Evolutionary conservation across 305 asterid species (phyloP).

Genomic region (Fraxinus velutina): DNA sequence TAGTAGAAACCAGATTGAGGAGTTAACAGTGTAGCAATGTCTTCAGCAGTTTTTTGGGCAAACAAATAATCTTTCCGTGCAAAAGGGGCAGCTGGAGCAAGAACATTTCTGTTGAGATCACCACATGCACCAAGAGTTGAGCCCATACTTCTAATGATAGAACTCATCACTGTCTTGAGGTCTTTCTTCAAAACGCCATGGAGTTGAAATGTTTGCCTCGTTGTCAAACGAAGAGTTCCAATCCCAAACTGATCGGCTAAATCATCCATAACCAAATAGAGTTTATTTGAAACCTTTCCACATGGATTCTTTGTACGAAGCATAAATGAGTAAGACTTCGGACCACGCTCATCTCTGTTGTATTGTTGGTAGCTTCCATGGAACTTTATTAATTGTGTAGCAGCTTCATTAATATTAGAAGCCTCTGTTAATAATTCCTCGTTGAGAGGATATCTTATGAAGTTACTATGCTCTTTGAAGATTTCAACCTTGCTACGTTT

Average conservation of each 20-base stretch:
- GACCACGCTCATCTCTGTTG: conserved; percentile 87
- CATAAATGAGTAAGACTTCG: conserved; percentile 80
- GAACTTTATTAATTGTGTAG: conserved; percentile 89
- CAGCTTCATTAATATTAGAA: conserved; percentile 79
- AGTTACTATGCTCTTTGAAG: conserved; percentile 81
- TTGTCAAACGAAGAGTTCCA: conserved; percentile 86
- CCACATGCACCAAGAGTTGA: conserved; percentile 98
- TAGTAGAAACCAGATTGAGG: conserved; percentile 97
- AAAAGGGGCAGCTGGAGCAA: conserved; percentile 88
- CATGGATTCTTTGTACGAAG: conserved; percentile 95
- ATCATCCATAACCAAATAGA: conserved; percentile 89
- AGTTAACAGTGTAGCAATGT: conserved; percentile 83
- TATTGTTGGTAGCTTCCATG: conserved; percentile 96
- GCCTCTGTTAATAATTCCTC: conserved; percentile 81
- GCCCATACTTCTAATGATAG: conserved; percentile 78
- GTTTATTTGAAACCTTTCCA: conserved; percentile 89
- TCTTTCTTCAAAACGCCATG: conserved; percentile 85
- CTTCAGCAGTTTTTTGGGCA: conserved; percentile 92
- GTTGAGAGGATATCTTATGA: conserved; percentile 84
- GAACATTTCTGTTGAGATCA: conserved; percentile 89
- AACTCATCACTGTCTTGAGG: conserved; percentile 89
- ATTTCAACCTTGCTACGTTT: conserved; percentile 91
- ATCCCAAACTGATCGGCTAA: conserved; percentile 92
- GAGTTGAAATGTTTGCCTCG: conserved; percentile 94
- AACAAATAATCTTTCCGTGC: conserved; percentile 68